Evolutionary conservation across 2,329 filamentous ascomycete species (phyloP).

Genomic region (Akanthomyces lecanii): DNA sequence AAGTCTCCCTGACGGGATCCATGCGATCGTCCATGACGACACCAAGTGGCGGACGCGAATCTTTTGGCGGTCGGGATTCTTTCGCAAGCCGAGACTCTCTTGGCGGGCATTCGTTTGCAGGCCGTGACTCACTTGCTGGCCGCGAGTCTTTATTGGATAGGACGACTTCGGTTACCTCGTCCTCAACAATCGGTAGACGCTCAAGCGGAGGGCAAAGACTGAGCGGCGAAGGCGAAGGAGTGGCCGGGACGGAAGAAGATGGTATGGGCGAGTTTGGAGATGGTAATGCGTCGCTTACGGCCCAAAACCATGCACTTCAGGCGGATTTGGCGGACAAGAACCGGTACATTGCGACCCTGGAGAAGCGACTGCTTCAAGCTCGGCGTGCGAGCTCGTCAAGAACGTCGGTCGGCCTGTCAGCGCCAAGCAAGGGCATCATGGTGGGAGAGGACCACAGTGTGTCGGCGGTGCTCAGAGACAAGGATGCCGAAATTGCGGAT

Average conservation of each 20-base stretch:
- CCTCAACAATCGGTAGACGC: constrained; percentile 54
- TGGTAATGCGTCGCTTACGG: constrained; percentile 72
- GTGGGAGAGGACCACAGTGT: constrained; percentile 77
- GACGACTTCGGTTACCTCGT: constrained; percentile 63
- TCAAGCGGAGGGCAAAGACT: constrained; percentile 42
- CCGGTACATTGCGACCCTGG: constrained; percentile 88
- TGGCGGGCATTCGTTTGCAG: constrained; percentile 1
- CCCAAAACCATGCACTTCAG: constrained; percentile 90
- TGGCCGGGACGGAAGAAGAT: constrained; percentile 57
- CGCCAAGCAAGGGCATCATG: constrained; percentile 57
- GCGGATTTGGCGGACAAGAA: constrained; percentile 97
- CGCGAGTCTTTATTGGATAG: constrained; percentile 48
- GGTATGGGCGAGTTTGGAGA: constrained; percentile 79
- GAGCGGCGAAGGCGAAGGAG: constrained; percentile 37
- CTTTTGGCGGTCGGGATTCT: constrained; percentile 11
- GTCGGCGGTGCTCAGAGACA: constrained; percentile 71
- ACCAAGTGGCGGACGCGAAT: constrained; percentile 41
- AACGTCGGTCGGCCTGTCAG: constrained; percentile 68
- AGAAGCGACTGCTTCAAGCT: constrained; percentile 88
- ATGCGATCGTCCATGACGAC: constrained; percentile 66
- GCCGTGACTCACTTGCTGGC: not conserved
- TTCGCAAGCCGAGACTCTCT: constrained; percentile 7
- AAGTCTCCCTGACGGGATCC: constrained; percentile 51
- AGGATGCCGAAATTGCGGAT: constrained; percentile 88
- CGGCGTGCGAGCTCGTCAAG: constrained; percentile 85